phyloP scores from a whole-genome alignment of 179 eudicot species.

The Spergularia azorica region DNA sequence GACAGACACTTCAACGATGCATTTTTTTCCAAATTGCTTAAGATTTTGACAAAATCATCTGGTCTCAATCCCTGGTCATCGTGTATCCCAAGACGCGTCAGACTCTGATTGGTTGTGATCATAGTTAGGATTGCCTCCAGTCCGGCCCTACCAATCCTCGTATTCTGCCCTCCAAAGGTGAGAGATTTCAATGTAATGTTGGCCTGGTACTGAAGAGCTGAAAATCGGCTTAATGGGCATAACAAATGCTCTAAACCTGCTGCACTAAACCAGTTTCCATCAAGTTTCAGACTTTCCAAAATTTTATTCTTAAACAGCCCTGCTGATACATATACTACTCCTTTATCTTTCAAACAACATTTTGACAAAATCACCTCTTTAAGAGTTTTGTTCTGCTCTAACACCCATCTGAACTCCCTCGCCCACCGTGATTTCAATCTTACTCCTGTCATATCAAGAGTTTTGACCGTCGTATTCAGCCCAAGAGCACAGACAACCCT shows the following conservation, averaged over 20 bases:
- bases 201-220: constrained; percentile 78
- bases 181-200: constrained; percentile 60
- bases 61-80: constrained; percentile 70
- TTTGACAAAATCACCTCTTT: constrained; percentile 69
- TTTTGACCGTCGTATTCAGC: constrained; percentile 66
- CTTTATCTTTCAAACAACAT: constrained; percentile 76
- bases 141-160: constrained; percentile 69
- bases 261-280: constrained; percentile 70
- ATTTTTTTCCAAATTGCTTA: constrained; percentile 66
- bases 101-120: constrained; percentile 74
- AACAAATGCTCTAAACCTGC: constrained; percentile 84
- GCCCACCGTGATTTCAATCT: constrained; percentile 82
- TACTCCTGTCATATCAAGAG: constrained; percentile 80
- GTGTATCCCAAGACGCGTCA: constrained; percentile 54
- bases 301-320: constrained; percentile 74
- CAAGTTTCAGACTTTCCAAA: constrained; percentile 53
- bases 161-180: constrained; percentile 71
- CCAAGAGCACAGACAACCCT: constrained; percentile 79
- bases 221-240: constrained; percentile 82
- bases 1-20: constrained; percentile 63
- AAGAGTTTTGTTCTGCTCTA: constrained; percentile 73
- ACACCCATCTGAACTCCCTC: constrained; percentile 76
- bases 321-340: constrained; percentile 79
- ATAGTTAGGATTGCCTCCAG: constrained; percentile 68
- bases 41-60: constrained; percentile 57